Evolutionary conservation across 192 early-diverging fungal species (phyloP), one percentile per base, ranked within the genome.

Genomic region (Mortierella alpina): DNA sequence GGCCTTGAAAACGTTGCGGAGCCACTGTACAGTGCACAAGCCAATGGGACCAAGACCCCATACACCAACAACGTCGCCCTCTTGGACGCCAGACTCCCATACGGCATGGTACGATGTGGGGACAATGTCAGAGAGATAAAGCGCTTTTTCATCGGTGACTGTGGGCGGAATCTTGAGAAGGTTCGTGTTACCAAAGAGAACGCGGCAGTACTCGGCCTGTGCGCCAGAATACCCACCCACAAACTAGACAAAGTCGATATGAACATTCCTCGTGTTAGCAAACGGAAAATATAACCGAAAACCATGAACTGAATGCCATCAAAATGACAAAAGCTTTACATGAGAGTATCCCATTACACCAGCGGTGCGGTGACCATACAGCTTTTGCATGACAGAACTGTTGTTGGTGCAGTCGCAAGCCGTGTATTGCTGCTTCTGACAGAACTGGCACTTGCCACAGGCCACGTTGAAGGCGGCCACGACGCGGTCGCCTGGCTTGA

Each of bases 1-100:
- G 23, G 84, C 84, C 47, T 84, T 86, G 51, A 73, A 75, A 5
- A 67, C 69, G 40, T 70, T 73, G 17, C 63, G 48, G 12, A 73
- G 66, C 75, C 82, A 81, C 18, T 72, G 70, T 14, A 70, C 68
- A 15, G 59, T 68, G 31, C 51, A 63, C 58, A 88, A 50, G 40
- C 88, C 88, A 58, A 90, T 82, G 46, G 88, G 88, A n/a, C 85
- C 89, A 51, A 63, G 17, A 49, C 86, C 89, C 89, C 89, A 90
- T 41, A 90, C 80, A 52, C 83, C 88, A 63, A 90, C 82, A 20
- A 75, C 83, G 12, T 88, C 77, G 17, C 83, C 87, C 59, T 73
- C 65, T 45, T 68, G 11, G 14, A 90, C 82, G 57, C 70, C 62
- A 2, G 73, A 54, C 45, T 81, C 66, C 68, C 66, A 66, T 50